These are phyloP conservation scores for Hortiboletus flavorubellus DNA, from an alignment of 768 basidiomycete species.

Conservation along the genomic window DNA sequence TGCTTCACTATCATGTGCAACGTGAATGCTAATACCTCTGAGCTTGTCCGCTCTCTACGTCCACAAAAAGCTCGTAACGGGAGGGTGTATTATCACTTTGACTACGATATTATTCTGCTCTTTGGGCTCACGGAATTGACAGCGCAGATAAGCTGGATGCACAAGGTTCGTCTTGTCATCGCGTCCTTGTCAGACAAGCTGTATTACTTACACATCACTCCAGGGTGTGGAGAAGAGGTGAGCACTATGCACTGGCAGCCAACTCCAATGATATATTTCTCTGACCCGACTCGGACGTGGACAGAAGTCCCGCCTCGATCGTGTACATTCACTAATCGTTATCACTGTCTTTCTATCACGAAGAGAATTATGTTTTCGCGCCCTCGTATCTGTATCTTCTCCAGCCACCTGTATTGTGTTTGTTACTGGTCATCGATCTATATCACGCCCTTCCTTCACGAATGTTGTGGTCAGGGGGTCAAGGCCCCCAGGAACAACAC, in stretches of 20 bases:
- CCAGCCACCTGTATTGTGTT: neutral
- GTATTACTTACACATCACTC: too few species aligned
- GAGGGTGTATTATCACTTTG: conserved; percentile 10
- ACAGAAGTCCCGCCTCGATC: conserved; percentile 4
- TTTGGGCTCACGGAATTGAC: conserved; percentile 34
- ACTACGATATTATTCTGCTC: conserved; percentile 34
- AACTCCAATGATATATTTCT: neutral
- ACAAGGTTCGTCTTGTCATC: conserved; percentile 11
- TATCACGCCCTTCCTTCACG: too few species aligned
- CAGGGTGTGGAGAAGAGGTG: conserved; percentile 12
- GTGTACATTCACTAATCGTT: neutral
- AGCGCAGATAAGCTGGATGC: conserved; percentile 34
- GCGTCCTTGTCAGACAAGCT: too few species aligned
- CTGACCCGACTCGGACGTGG: neutral
- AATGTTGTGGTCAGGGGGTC: too few species aligned
- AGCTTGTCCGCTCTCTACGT: neutral
- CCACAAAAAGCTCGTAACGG: neutral
- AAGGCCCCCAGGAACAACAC: too few species aligned
- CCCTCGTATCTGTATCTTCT: neutral
- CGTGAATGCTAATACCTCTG: neutral
- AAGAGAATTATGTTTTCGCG: neutral
- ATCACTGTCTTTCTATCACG: too few species aligned
- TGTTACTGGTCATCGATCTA: too few species aligned
- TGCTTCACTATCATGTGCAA: conserved; percentile 4
- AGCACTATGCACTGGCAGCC: neutral